phyloP scores from a whole-genome alignment of 2,329 filamentous ascomycete species.

The Calonectria honghensis region DNA sequence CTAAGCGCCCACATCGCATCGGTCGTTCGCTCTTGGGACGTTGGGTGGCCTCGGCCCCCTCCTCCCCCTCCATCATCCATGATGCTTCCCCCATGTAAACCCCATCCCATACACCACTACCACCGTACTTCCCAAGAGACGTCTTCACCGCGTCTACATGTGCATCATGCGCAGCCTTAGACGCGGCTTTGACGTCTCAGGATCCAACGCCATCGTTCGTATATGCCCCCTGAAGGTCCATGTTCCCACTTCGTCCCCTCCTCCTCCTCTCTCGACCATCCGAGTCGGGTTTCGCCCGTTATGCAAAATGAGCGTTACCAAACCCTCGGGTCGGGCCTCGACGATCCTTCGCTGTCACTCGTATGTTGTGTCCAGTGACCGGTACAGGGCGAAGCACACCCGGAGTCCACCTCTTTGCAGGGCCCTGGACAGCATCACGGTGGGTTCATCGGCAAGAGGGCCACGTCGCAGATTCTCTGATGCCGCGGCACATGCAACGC shows the following conservation, averaged over 20 bases:
- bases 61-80: constrained; percentile 28
- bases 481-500: constrained; percentile 13
- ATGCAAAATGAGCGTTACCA: constrained; percentile 58
- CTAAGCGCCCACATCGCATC: constrained; percentile 55
- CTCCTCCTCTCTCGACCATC: constrained; percentile 35
- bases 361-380: constrained; percentile 51
- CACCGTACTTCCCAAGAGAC: constrained; percentile 29
- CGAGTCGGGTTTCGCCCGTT: constrained; percentile 46
- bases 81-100: constrained; percentile 38
- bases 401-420: constrained; percentile 32
- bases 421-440: constrained; percentile 31
- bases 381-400: constrained; percentile 36
- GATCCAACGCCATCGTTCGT: constrained; percentile 52
- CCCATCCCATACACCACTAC: constrained; percentile 25
- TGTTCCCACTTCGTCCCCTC: constrained; percentile 42
- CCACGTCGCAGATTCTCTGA: constrained; percentile 29
- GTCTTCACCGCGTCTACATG: constrained; percentile 49
- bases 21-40: constrained; percentile 21
- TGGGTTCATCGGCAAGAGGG: constrained; percentile 36
- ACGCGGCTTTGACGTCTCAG: constrained; percentile 50
- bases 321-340: constrained; percentile 54
- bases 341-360: constrained; percentile 46
- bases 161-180: constrained; percentile 44
- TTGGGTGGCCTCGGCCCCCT: constrained; percentile 5
- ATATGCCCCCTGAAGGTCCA: constrained; percentile 44